Base-by-base conservation (phyloP, 768 basidiomycete genomes). In the Chalciporus pseudorubinellus region DNA sequence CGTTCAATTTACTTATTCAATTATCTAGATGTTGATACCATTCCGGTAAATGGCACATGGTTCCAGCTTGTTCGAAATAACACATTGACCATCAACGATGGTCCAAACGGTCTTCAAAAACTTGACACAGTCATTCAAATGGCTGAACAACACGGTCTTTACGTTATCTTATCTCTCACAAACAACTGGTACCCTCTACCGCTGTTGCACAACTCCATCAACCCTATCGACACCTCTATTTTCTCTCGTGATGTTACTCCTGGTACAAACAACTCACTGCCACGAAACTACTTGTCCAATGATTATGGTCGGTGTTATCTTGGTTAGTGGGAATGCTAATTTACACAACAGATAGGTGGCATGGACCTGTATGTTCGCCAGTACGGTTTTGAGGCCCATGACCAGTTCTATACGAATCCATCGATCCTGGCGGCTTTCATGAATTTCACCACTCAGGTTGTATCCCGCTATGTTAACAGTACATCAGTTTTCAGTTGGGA, bases 311-410 rank as follows among this genome's bases (percentile, higher is more conserved):
- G 33, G 58, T 49, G 24, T 45, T 46, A 26, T 26, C 24, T n/a
- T 22, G 6, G 33, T 49, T 22, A 13, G 31, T 39, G 28, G 22
- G 26, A 29, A 42, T 12, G 14, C 4, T 40, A n/a, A 24, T 39
- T 52, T 24, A 57, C 54, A 58, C 43, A 33, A 47, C 24, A 48
- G 45, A 52, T 48, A 83, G 83, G 83, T 43, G 83, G 84, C 29
- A 84, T 84, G 81, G 85, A 87, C 63, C 63, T 74, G 13, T 87
- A 86, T 61, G 79, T 86, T 46, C 76, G 79, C 46, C 56, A 71
- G 72, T 63, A 79, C 75, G 59, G 72, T 19, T 43, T 53, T 1
- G 39, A 52, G 14, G 53, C 66, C 34, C 84, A 87, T 61, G 83
- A 84, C 51, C 72, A 79, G 43, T 87, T 87, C 62, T 87, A 78